These are phyloP conservation scores for Volvox africanus DNA, from an alignment of 139 green algal genomes.

Conservation along the genomic window DNA sequence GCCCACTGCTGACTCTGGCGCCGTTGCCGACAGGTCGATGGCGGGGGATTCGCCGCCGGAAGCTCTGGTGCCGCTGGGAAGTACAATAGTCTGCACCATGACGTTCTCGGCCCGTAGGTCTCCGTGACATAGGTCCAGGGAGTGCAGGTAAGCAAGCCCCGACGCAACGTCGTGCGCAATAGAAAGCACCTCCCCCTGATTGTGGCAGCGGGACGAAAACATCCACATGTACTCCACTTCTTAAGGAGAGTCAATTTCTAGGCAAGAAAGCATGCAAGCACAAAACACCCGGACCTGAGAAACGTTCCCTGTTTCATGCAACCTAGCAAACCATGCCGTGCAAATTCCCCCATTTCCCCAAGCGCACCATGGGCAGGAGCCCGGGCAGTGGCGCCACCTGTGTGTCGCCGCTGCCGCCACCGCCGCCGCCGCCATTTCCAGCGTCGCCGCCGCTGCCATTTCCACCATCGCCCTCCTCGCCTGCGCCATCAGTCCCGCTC, in stretches of 20 bases:
- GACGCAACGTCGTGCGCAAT: slow-evolving; percentile 26
- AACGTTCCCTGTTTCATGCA: no score
- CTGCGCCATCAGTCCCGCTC: no score
- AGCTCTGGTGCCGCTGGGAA: neutral
- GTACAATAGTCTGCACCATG: slow-evolving; percentile 59
- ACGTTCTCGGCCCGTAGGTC: slow-evolving; percentile 84
- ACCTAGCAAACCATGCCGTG: no score
- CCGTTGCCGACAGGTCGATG: neutral
- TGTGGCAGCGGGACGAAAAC: neutral
- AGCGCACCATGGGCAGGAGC: neutral
- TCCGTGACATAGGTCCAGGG: slow-evolving; percentile 61
- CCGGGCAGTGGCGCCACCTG: neutral
- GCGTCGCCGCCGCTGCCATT: neutral
- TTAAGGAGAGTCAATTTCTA: no score
- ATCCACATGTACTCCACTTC: no score
- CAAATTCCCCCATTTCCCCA: neutral
- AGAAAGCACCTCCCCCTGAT: slow-evolving; percentile 5
- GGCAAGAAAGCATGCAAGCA: no score
- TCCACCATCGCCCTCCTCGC: neutral
- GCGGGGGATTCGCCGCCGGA: neutral
- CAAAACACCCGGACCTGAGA: no score
- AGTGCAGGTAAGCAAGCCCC: slow-evolving; percentile 37
- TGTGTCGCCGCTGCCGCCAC: neutral
- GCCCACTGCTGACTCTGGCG: neutral
- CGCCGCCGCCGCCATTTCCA: neutral